Conservation (phyloP, 208 protist species). For the Crithidia expoeki region DNA sequence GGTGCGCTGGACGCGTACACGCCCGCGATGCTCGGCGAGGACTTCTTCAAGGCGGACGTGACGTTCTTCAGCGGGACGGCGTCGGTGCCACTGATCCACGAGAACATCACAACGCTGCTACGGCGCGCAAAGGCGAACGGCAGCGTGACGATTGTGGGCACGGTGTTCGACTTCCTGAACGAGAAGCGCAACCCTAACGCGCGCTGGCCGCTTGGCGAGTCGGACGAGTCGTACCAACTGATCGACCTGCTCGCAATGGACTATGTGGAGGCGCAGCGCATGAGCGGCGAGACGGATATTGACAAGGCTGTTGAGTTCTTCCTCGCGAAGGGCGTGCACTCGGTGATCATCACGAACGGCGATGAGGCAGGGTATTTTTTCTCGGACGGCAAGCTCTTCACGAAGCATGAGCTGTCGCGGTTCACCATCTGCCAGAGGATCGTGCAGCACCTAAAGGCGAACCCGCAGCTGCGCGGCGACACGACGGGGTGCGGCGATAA, state of each 20-base stretch:
- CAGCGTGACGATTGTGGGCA: constrained; percentile 32
- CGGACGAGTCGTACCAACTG: constrained; percentile 36
- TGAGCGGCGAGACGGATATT: constrained; percentile 35
- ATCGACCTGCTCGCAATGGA: constrained; percentile 40
- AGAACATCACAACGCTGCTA: constrained; percentile 32
- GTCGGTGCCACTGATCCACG: constrained; percentile 32
- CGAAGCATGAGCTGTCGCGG: constrained; percentile 19
- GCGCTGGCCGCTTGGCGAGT: constrained; percentile 39
- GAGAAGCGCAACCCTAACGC: constrained; percentile 28
- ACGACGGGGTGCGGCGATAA: constrained; percentile 46
- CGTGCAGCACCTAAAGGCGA: constrained; percentile 29
- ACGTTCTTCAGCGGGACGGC: constrained; percentile 40
- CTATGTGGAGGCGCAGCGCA: constrained; percentile 34
- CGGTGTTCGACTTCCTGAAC: constrained; percentile 35
- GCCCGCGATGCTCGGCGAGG: constrained; percentile 30
- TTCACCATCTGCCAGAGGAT: constrained; percentile 30
- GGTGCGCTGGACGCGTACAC: constrained; percentile 22
- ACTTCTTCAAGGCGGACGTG: constrained; percentile 43
- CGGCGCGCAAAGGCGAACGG: constrained; percentile 31
- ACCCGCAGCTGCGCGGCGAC: constrained; percentile 36
- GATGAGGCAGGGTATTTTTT: constrained; percentile 19
- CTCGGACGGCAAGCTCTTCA: constrained; percentile 32
- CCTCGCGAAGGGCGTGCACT: constrained; percentile 24
- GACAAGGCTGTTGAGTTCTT: constrained; percentile 28
- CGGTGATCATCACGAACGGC: constrained; percentile 35